These are phyloP conservation scores for Crithidia expoeki DNA, from an alignment of 208 protist genomes.

Conservation along the genomic window DNA sequence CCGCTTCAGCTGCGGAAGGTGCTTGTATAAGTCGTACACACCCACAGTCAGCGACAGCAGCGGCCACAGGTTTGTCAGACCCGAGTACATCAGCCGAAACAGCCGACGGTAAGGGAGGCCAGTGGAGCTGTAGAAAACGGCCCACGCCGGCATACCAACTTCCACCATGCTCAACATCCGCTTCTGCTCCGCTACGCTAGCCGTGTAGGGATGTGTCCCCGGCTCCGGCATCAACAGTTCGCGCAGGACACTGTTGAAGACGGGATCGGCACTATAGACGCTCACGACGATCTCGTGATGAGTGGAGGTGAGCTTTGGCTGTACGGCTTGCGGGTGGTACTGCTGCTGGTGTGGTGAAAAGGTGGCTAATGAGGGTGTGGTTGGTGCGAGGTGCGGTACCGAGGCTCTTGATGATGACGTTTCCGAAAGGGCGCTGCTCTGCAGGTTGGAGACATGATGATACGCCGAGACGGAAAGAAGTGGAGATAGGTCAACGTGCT, in stretches of 20 bases:
- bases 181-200: slow-evolving; percentile 51
- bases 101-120: slow-evolving; percentile 68
- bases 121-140: slow-evolving; percentile 62
- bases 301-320: slow-evolving; percentile 39
- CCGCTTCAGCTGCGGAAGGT: slow-evolving; percentile 72
- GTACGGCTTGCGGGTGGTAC: neutral
- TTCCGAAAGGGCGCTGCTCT: neutral
- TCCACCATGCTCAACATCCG: slow-evolving; percentile 78
- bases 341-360: neutral
- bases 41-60: slow-evolving; percentile 76
- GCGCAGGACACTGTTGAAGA: slow-evolving; percentile 71
- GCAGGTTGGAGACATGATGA: neutral
- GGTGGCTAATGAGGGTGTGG: neutral
- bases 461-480: neutral
- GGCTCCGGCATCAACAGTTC: slow-evolving; percentile 74
- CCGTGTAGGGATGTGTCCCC: slow-evolving; percentile 71
- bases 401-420: neutral
- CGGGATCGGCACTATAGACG: slow-evolving; percentile 73
- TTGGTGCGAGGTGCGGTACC: neutral
- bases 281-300: slow-evolving; percentile 73
- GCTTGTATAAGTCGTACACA: slow-evolving; percentile 85
- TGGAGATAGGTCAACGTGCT: neutral
- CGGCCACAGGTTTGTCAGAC: slow-evolving; percentile 70
- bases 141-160: slow-evolving; percentile 80
- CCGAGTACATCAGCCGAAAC: slow-evolving; percentile 64